Conservation (phyloP, 176 grass and related monocot species). For the Aegilops bicornis region DNA sequence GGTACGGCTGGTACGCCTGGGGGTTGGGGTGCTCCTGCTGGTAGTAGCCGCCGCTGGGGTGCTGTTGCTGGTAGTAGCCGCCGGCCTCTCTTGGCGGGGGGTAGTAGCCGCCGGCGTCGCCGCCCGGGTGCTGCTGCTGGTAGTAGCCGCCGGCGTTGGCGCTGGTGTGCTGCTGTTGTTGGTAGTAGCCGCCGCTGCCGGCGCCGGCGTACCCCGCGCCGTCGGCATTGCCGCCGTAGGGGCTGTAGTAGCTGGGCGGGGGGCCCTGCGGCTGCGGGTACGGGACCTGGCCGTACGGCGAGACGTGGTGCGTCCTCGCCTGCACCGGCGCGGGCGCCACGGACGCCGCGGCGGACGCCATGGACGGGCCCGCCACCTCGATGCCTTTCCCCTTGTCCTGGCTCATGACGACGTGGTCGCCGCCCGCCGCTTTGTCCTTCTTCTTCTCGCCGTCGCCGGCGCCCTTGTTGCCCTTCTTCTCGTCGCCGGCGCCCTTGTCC, state of each 20-base stretch:
- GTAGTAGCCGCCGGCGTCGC: background rate
- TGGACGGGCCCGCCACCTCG: constrained; percentile 32
- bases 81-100: background rate
- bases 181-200: constrained; percentile 32
- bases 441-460: constrained; percentile 6
- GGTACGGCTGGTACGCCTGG: constrained; percentile 32
- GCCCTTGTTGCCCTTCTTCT: constrained; percentile 27
- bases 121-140: background rate
- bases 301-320: constrained; percentile 45
- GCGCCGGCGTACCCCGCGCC: constrained; percentile 11
- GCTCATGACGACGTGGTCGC: background rate
- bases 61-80: background rate
- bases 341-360: constrained; percentile 31
- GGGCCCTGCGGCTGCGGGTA: constrained; percentile 30
- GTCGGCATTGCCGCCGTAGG: constrained; percentile 29
- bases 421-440: background rate
- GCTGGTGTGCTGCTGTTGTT: background rate
- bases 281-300: constrained; percentile 41
- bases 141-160: constrained; percentile 20
- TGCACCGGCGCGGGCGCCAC: constrained; percentile 11
- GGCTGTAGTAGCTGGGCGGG: constrained; percentile 23
- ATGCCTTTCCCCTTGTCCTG: constrained; percentile 37
- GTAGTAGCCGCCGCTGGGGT: constrained; percentile 29
- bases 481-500: background rate
- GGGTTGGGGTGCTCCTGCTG: background rate